Evolutionary conservation across 441 rosid species (phyloP).

Genomic region (Brassica hybrid): DNA sequence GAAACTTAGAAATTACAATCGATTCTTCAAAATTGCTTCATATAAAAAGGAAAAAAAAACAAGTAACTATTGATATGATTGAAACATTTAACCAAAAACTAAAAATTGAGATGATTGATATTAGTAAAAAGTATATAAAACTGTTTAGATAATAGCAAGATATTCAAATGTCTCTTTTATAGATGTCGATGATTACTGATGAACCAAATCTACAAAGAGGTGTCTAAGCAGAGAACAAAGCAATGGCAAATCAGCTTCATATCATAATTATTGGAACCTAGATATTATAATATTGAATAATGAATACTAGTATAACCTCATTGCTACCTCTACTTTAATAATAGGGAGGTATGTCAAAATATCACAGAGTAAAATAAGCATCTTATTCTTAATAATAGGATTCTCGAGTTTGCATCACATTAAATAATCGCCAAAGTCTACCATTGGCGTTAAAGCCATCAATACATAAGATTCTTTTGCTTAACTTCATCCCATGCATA

Average conservation of each 20-base stretch:
- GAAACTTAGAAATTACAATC: not conserved
- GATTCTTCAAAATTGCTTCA: slow-evolving; percentile 2
- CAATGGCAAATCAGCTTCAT: slow-evolving; percentile 34
- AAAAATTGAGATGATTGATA: not conserved
- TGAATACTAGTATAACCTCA: slow-evolving; percentile 18
- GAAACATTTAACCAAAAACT: not conserved
- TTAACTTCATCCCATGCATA: slow-evolving; percentile 2
- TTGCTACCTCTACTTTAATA: slow-evolving; percentile 29
- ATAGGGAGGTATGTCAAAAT: slow-evolving; percentile 3
- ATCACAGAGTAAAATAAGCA: slow-evolving; percentile 35
- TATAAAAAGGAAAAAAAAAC: not conserved
- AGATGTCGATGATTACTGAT: slow-evolving; percentile 24
- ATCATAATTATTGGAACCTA: slow-evolving; percentile 37
- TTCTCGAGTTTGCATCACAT: slow-evolving; percentile 5
- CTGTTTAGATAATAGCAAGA: not conserved
- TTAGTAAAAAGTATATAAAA: not conserved
- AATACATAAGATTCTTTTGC: slow-evolving; percentile 12
- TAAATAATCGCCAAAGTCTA: slow-evolving; percentile 16
- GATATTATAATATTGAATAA: slow-evolving; percentile 12
- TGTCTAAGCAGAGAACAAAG: not conserved
- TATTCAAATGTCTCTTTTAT: slow-evolving; percentile 10
- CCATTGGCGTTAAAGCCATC: slow-evolving; percentile 24
- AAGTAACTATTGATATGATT: slow-evolving; percentile 12
- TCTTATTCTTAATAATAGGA: slow-evolving; percentile 25
- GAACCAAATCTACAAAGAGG: slow-evolving; percentile 20